Evolutionary conservation across 2,329 filamentous ascomycete species (phyloP), one percentile per base, ranked within the genome.

Genomic region (Chaetomium strumarium): DNA sequence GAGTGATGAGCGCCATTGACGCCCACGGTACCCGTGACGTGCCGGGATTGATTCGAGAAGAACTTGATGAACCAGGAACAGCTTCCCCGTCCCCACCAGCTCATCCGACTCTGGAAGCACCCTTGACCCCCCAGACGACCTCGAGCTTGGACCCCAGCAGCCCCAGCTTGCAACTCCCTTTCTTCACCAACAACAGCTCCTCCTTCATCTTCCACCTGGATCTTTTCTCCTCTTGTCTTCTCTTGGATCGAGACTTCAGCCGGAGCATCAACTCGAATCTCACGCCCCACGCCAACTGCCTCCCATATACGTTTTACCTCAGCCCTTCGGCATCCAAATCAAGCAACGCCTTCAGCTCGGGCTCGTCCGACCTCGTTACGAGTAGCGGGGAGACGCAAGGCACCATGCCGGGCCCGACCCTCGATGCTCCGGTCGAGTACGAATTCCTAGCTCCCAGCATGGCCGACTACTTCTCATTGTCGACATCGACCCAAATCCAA

Each of bases 351-450:
- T 56, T 52, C 41, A 52, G 53, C 41, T 14, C 46, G 39, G 49
- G 55, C 45, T 49, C 49, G 37, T 56, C 53, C 19, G 40, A 38
- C 44, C 33, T 41, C 38, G 46, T 45, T 43, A 39, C 12, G 41
- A 41, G 46, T 43, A 40, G 47, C 39, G 38, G 34, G 36, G 45
- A 55, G 24, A 55, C 45, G 13, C 33, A 46, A 12, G 38, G 44
- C 41, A 58, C 50, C 42, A 64, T 64, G 61, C 58, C 59, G 20
- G 57, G 56, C 17, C 54, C 46, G 45, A 59, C 53, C 11, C 45
- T 55, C 36, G 57, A 56, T 45, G 49, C 51, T 34, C 46, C 45
- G 11, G 41, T 43, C 34, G 55, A 52, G 46, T 53, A 49, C 19
- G 46, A 37, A 31, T 54, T 49, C 41, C 33, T 40, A 6, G 20